phyloP scores from a whole-genome alignment of 2,329 filamentous ascomycete genomes.

The Rhinocladiella similis region DNA sequence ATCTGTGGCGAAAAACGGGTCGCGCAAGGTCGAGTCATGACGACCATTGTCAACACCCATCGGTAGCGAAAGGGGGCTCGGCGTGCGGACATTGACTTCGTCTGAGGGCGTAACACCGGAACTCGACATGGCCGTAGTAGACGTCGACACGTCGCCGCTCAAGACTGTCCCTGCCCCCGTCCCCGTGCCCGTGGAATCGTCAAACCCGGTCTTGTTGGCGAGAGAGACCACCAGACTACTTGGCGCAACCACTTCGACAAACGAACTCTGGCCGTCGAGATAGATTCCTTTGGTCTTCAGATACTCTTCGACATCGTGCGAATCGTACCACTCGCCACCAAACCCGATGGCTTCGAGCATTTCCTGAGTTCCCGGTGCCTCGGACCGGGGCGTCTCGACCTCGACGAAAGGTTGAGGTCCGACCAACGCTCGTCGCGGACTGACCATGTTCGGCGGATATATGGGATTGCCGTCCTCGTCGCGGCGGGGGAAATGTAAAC shows the following conservation, averaged over 20 bases:
- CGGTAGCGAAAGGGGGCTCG: slow-evolving; percentile 4
- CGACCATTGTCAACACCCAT: no score
- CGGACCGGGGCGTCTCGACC: slow-evolving; percentile 29
- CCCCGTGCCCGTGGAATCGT: no score
- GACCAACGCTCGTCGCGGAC: slow-evolving; percentile 19
- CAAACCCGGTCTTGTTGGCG: slow-evolving; percentile 5
- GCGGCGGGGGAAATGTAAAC: slow-evolving; percentile 60
- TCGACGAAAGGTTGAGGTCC: slow-evolving; percentile 24
- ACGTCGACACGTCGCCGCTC: not conserved
- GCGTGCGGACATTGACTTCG: slow-evolving; percentile 13
- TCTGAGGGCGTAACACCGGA: slow-evolving; percentile 8
- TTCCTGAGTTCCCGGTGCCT: slow-evolving; percentile 29
- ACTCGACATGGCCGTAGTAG: slow-evolving; percentile 11
- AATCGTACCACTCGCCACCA: slow-evolving; percentile 74
- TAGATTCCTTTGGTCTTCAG: slow-evolving; percentile 49
- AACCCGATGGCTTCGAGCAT: slow-evolving; percentile 56
- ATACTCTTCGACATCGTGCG: slow-evolving; percentile 75
- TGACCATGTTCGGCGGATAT: slow-evolving; percentile 34
- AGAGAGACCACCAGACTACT: slow-evolving; percentile 1
- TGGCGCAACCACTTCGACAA: slow-evolving; percentile 27
- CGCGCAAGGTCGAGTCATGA: not conserved
- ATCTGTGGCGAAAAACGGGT: slow-evolving; percentile 13
- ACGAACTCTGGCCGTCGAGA: slow-evolving; percentile 33
- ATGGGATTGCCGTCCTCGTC: slow-evolving; percentile 39
- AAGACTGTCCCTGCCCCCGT: no score